These are phyloP conservation scores for Amylostereum chailletii DNA, from an alignment of 1,284 basidiomycete genomes.

Conservation along the genomic window DNA sequence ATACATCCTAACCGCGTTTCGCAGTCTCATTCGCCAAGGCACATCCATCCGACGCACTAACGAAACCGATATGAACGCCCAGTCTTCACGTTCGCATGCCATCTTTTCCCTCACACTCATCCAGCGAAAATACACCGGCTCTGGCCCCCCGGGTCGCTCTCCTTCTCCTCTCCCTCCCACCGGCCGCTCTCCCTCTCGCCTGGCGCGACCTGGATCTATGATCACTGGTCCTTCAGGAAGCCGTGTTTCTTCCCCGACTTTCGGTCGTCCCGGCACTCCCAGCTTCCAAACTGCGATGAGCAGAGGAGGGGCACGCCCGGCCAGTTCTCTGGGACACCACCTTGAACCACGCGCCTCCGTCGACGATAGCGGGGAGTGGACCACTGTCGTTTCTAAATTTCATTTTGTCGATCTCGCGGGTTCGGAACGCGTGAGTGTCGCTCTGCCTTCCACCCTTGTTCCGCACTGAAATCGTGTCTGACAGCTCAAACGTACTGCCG, in stretches of 20 bases:
- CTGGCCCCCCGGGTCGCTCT: slow-evolving; percentile 58
- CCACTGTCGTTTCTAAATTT: slow-evolving; percentile 90
- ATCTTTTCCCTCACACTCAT: slow-evolving; percentile 95
- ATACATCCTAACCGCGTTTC: slow-evolving; percentile 6
- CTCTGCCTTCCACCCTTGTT: slow-evolving; percentile 12
- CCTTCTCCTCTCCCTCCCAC: slow-evolving; percentile 61
- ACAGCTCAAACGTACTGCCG: slow-evolving; percentile 86
- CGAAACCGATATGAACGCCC: slow-evolving; percentile 98
- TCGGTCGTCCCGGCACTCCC: slow-evolving; percentile 66
- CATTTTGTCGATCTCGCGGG: slow-evolving; percentile 98
- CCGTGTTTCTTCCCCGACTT: slow-evolving; percentile 65
- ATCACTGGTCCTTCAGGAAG: slow-evolving; percentile 35
- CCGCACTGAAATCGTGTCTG: slow-evolving; percentile 7
- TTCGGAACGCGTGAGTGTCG: slow-evolving; percentile 72
- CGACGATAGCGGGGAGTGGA: slow-evolving; percentile 72
- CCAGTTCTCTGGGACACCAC: slow-evolving; percentile 58
- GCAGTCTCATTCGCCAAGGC: slow-evolving; percentile 76
- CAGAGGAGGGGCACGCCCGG: slow-evolving; percentile 63
- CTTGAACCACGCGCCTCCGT: slow-evolving; percentile 35
- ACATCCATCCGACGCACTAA: slow-evolving; percentile 89
- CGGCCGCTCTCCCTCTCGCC: slow-evolving; percentile 66
- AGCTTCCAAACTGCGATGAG: slow-evolving; percentile 67
- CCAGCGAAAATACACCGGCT: slow-evolving; percentile 75
- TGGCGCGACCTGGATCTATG: slow-evolving; percentile 69
- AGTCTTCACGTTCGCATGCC: slow-evolving; percentile 95